These are phyloP conservation scores for Kwoniella mangroviensis DNA, from an alignment of 768 basidiomycete species.

Conservation along the genomic window DNA sequence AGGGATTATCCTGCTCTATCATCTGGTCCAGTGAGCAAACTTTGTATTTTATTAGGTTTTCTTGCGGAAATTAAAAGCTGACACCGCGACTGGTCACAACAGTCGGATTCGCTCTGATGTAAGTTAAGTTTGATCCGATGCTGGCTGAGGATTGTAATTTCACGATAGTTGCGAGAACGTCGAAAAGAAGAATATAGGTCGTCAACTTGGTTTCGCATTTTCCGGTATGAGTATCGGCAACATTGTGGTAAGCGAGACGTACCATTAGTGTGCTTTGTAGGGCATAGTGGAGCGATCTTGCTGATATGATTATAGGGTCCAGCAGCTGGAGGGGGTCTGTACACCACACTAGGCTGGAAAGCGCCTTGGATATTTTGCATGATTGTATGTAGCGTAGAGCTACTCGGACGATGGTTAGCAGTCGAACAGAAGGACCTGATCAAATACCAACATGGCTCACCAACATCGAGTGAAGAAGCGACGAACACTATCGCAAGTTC, in stretches of 20 bases:
- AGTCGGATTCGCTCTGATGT: constrained; percentile 30
- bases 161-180: constrained; percentile 26
- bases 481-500: background rate
- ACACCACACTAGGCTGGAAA: constrained; percentile 34
- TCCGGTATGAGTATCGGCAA: constrained; percentile 6
- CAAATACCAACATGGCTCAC: background rate
- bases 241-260: constrained; percentile 17
- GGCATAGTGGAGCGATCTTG: no score
- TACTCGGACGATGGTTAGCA: constrained; percentile 31
- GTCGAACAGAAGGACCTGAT: constrained; percentile 25
- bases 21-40: constrained; percentile 18
- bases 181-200: constrained; percentile 20
- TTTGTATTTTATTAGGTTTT: background rate
- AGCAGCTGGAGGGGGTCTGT: constrained; percentile 29
- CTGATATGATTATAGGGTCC: constrained; percentile 11
- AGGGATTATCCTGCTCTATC: constrained; percentile 16
- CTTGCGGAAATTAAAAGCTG: background rate
- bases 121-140: background rate
- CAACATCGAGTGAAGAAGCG: background rate
- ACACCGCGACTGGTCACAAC: constrained; percentile 1
- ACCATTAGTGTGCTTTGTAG: no score
- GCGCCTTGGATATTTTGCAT: constrained; percentile 37
- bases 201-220: constrained; percentile 32
- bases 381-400: constrained; percentile 26
- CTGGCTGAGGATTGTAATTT: background rate